Evolutionary conservation across 2,329 filamentous ascomycete species (phyloP).

Genomic region (Camillea tinctor): DNA sequence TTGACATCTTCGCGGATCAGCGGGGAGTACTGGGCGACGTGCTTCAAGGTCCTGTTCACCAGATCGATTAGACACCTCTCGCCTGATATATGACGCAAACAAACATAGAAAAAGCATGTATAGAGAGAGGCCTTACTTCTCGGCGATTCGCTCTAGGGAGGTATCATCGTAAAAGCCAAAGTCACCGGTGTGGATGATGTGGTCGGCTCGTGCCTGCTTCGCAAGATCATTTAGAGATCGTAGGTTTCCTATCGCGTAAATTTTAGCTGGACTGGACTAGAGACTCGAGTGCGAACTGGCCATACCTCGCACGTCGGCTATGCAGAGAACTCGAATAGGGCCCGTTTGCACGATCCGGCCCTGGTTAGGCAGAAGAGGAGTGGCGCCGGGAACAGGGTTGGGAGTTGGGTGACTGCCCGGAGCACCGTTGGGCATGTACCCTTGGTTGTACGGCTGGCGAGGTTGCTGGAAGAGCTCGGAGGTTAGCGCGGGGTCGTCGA

Average conservation of each 20-base stretch:
- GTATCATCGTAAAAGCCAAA: conserved; percentile 99
- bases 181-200: conserved; percentile 98
- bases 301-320: conserved; percentile 71
- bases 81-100: neutral
- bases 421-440: conserved; percentile 64
- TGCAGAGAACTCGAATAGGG: conserved; percentile 65
- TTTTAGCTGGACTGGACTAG: conserved; percentile 14
- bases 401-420: conserved; percentile 43
- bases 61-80: conserved; percentile 2
- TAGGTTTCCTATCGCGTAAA: conserved; percentile 70
- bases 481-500: conserved; percentile 16
- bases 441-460: conserved; percentile 45
- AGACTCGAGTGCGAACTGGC: conserved; percentile 8
- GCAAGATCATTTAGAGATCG: conserved; percentile 95
- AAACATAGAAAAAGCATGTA: neutral
- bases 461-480: conserved; percentile 30
- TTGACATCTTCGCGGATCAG: conserved; percentile 78
- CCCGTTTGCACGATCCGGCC: conserved; percentile 65
- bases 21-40: conserved; percentile 97
- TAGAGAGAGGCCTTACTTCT: conserved; percentile 69
- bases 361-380: conserved; percentile 66
- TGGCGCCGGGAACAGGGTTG: conserved; percentile 54
- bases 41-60: conserved; percentile 77
- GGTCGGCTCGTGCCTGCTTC: conserved; percentile 89
- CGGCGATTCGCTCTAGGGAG: conserved; percentile 93